Evolutionary conservation across 108 stramenopile genomes (phyloP), one percentile per base, ranked within the genome.

Genomic region (Cylindrotheca fusiformis): DNA sequence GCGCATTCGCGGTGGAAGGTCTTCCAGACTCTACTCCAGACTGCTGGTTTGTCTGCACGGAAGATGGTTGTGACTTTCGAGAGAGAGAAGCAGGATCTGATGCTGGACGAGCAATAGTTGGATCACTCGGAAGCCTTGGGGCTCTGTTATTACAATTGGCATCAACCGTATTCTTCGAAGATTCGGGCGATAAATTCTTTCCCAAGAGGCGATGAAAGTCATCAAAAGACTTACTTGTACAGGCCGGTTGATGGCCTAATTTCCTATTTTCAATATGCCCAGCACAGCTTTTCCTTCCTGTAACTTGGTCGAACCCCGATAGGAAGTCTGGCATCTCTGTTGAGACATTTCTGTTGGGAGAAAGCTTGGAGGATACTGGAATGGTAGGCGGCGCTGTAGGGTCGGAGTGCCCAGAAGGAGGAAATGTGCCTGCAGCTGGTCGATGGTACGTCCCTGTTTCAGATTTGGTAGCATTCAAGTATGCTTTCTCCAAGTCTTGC

Each of bases 201-300:
- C 79, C 79, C 3, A 79, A 48, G 52, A 64, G 54, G 20, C 51
- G 73, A 54, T 80, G 81, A 33, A 82, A 71, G 50, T 77, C 81
- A 44, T 82, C 76, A 58, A 77, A 82, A 3, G 81, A 77, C 50
- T 57, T 58, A 30, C 72, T 82, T 18, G 81, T 77, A 54, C 59
- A 70, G 5, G 72, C 55, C 4, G 81, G 75, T 19, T 74, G 65
- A 24, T 59, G 58, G 18, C 69, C 64, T 24, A 47, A 14, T 1
- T 24, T 2, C 17, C 44, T 25, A 23, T 1, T 52, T 64, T 28
- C 25, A 0, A 21, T 14, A 47, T 8, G 32, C 25, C 14, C 0
- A 6, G 29, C 20, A 5, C 8, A 20, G 1, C 46, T 32, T 4
- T 56, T 41, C 22, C 23, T 49, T 3, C 47, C 45, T 0, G 57